Evolutionary conservation across 805 yeast species (phyloP), one percentile per base, ranked within the genome.

Genomic region (Saccharomycopsis capsularis): DNA sequence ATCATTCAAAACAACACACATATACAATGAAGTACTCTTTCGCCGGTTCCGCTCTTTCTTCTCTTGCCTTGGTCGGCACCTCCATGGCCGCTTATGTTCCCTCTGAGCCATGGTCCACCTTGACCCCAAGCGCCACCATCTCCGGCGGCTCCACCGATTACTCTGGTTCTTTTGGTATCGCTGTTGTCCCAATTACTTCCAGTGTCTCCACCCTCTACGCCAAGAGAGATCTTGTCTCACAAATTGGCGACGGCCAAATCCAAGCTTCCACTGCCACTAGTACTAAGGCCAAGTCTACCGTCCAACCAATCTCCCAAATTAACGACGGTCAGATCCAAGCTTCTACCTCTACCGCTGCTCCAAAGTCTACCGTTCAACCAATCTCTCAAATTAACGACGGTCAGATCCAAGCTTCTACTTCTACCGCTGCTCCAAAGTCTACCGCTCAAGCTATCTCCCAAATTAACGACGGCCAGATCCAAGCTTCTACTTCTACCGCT

Each of bases 101-200:
- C 54, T 64, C 79, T 47, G 82, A 77, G 52, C 79, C 82, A 58
- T 83, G 85, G 85, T 65, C 83, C 47, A 80, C 88, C 48, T 72
- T 84, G 64, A 82, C 89, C 35, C 90, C 93, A 57, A 50, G 64
- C 38, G 76, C 75, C 42, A 63, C 77, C 6, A 60, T 73, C 42
- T 56, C 77, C 9, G 79, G 79, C 59, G 82, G 79, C 53, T 57
- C 73, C 44, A 76, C 85, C 42, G 78, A 78, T 58, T 76, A 75
- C 72, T 52, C 75, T 38, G 63, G 68, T 43, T 61, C 74, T 44
- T 83, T 83, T 59, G 91, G 90, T 68, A 82, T 83, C 59, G 84
- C 83, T 52, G 78, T 83, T 55, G 67, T 71, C 55, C 76, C 83
- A 52, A 54, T 65, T 38, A 38, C 58, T 11, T 44, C 59, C 7